A percentile compares a stretch with the other conserved stretches of the same genome.
Conservation (phyloP, 1,284 basidiomycete genomes). For the Exobasidium rhododendri region DNA sequence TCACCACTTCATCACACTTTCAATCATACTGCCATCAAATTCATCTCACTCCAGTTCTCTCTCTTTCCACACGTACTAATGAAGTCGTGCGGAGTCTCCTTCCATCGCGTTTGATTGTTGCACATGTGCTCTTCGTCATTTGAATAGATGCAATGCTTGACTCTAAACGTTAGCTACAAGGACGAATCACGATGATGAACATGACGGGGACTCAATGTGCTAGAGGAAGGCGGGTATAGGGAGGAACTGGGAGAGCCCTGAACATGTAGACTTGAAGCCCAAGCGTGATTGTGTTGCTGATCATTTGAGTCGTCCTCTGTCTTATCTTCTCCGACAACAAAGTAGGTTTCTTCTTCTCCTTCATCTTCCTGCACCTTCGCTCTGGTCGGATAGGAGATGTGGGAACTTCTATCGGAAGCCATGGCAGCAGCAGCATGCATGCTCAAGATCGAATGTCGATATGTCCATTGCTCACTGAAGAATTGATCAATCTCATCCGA, state of each 20-base stretch:
- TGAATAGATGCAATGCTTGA: not conserved
- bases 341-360: no score
- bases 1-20: no score
- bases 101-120: no score
- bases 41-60: no score
- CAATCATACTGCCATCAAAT: no score
- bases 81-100: no score
- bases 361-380: no score
- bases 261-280: not conserved
- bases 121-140: not conserved
- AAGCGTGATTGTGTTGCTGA: not conserved
- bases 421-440: slow-evolving; percentile 19
- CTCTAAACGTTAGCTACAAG: not conserved
- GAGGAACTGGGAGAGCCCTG: not conserved
- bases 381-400: not conserved
- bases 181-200: not conserved
- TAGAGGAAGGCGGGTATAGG: not conserved
- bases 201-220: not conserved
- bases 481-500: slow-evolving; percentile 21
- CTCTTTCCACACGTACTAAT: no score
- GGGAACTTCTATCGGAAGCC: not conserved
- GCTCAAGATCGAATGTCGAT: slow-evolving; percentile 15
- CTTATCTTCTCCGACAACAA: not conserved
- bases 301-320: not conserved
- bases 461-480: slow-evolving; percentile 23